Evolutionary conservation across 169 alveolate species (phyloP), one percentile per base, ranked within the genome.

Genomic region (Gregarina niphandrodes): DNA sequence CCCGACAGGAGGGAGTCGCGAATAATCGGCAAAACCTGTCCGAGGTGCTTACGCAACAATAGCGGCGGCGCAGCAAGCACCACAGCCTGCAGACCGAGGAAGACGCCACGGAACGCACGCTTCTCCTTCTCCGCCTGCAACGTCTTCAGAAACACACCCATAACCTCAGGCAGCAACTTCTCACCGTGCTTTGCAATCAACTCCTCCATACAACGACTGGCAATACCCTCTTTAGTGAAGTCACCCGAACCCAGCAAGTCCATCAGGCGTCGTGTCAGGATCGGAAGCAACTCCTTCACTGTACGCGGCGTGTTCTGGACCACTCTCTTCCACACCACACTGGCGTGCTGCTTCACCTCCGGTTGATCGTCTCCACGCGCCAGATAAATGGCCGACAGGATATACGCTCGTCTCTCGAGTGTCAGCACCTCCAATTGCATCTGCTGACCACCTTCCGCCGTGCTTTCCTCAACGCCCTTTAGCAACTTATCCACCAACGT

Each of bases 261-360:
- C n/a, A n/a, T n/a, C n/a, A 63, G 47, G 15, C 68, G 46, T 4
- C 53, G 19, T 12, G 52, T 51, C 22, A 63, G 32, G 36, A 63
- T 63, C 21, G 73, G 64, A 9, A 63, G 42, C 7, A 63, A 38
- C 29, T 63, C 68, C 41, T 42, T 50, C 12, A 63, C 32, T 3
- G 64, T 53, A n/a, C 58, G 51, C 11, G 78, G 73, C 26, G 73
- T 55, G 52, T 67, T 67, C 21, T 56, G 52, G 23, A 67, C 78
- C 3, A 62, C 21, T 0, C 51, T 44, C 48, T 67, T 67, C 73
- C 73, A 62, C 9, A 56, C 57, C 18, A 38, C 43, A 2, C 51
- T 38, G 11, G 70, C 70, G 6, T 63, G 53, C 36, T 49, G 64
- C 30, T 53, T 52, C 30, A 67, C 77, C 4, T 57, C 53, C 1